Base-by-base conservation (phyloP, 2,329 filamentous ascomycete genomes). In the Scolecobasidium constrictum region DNA sequence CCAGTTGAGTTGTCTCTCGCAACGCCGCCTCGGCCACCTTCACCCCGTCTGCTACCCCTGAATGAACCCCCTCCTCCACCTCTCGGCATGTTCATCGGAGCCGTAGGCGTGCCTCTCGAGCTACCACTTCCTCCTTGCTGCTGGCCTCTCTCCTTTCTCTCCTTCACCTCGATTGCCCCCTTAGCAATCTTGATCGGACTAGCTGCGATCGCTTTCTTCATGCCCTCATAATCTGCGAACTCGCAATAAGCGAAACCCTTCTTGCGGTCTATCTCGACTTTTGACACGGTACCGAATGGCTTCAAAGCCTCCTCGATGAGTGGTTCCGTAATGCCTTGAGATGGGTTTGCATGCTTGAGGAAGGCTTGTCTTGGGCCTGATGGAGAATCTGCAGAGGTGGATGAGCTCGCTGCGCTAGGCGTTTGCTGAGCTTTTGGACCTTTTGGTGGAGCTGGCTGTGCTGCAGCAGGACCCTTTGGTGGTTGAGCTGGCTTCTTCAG, bases 171-270 rank as follows among this genome's bases (percentile, higher is more conserved):
- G 2, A 96, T 86, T 7, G 81, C 81, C 5, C 85, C 87, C 57
- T 93, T 83, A 0, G 83, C 88, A 9, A 96, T 81, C 16, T 81
- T 68, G 21, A 95, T 73, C 0, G 85, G 86, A 55, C 86, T 93
- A 11, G 83, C 84, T 13, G 78, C 73, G 55, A 94, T 78, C 4
- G 90, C 90, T 54, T 84, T 86, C 52, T 76, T 75, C 19, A 96
- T 69, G 7, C 75, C 72, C 6, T 80, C 77, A 1, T 81, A 72
- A 17, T 86, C 79, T 7, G 75, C 73, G 64, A 95, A 96, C 49
- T 94, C 85, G 31, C 94, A 81, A 57, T 95, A 94, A 2, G 87
- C 90, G 54, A 94, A 94, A 0, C 87, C 87, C 60, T 95, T 46
- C 19, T 43, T 95, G 54, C 88, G 83, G 58, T 96, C 90, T 42